Evolutionary conservation across 495 filamentous ascomycete species (phyloP).

Genomic region (Oleoguttula mirabilis): DNA sequence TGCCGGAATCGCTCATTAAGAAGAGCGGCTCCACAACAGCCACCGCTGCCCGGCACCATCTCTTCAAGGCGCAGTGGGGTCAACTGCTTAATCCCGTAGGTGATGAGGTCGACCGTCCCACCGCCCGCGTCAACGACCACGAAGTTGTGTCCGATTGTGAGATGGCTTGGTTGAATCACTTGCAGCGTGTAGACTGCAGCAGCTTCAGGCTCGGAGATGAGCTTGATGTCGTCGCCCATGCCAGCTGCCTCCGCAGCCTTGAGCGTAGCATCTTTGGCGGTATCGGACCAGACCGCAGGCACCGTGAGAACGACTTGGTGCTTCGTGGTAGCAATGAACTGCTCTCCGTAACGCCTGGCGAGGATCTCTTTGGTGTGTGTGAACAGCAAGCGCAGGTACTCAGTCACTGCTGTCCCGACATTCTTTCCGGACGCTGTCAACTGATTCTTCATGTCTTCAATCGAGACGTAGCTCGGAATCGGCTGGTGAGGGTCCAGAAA

Average conservation of each 20-base stretch:
- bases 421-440: conserved; percentile 39
- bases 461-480: conserved; percentile 9
- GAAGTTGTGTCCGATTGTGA: conserved; percentile 56
- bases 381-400: conserved; percentile 45
- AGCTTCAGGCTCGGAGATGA: conserved; percentile 66
- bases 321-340: conserved; percentile 47
- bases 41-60: conserved; percentile 5
- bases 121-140: conserved; percentile 67
- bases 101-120: conserved; percentile 63
- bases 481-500: conserved; percentile 25
- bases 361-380: conserved; percentile 24
- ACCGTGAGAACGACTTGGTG: conserved; percentile 54
- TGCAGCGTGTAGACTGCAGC: conserved; percentile 63
- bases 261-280: conserved; percentile 55
- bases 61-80: conserved; percentile 7
- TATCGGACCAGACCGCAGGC: conserved; percentile 60
- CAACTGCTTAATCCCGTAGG: conserved; percentile 28
- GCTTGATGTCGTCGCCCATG: conserved; percentile 47
- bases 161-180: conserved; percentile 51
- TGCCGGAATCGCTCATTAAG: conserved; percentile 12
- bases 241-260: conserved; percentile 55
- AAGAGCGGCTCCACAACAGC: conserved; percentile 6
- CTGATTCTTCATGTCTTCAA: conserved; percentile 15
- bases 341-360: conserved; percentile 42
- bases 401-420: conserved; percentile 48